Evolutionary conservation across 2,329 filamentous ascomycete species (phyloP).

Genomic region (Colletotrichum trifolii): DNA sequence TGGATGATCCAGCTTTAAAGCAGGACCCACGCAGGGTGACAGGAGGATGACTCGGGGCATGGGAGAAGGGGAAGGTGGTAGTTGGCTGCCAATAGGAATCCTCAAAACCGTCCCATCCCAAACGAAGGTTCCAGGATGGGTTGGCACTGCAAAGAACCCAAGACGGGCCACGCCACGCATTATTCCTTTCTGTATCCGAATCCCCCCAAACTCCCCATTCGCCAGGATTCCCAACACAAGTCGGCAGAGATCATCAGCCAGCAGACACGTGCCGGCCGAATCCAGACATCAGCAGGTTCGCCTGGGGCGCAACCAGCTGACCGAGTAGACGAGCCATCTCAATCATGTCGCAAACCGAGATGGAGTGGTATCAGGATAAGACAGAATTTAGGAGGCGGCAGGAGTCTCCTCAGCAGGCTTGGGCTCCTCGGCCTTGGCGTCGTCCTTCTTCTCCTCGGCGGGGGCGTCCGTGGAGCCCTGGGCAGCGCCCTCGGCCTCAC

Average conservation of each 20-base stretch:
- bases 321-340: slow-evolving; percentile 42
- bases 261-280: slow-evolving; percentile 42
- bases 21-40: slow-evolving; percentile 28
- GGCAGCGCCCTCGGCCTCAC: slow-evolving; percentile 76
- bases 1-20: slow-evolving; percentile 31
- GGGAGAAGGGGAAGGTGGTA: slow-evolving; percentile 28
- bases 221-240: slow-evolving; percentile 41
- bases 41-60: slow-evolving; percentile 29
- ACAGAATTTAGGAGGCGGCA: slow-evolving; percentile 64
- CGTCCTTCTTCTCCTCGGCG: slow-evolving; percentile 64
- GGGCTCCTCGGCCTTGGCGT: slow-evolving; percentile 54
- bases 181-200: slow-evolving; percentile 51
- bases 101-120: slow-evolving; percentile 14
- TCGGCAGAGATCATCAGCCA: slow-evolving; percentile 46
- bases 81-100: slow-evolving; percentile 32
- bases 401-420: slow-evolving; percentile 54
- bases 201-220: slow-evolving; percentile 49
- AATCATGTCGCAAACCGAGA: slow-evolving; percentile 49
- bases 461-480: slow-evolving; percentile 73
- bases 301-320: slow-evolving; percentile 15
- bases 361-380: slow-evolving; percentile 50
- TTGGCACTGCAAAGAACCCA: slow-evolving; percentile 31
- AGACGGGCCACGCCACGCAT: slow-evolving; percentile 50
- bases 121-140: slow-evolving; percentile 22
- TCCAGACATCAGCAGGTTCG: slow-evolving; percentile 28